These are phyloP conservation scores for Lactifluus subvellereus DNA, from an alignment of 768 basidiomycete species.

Conservation along the genomic window DNA sequence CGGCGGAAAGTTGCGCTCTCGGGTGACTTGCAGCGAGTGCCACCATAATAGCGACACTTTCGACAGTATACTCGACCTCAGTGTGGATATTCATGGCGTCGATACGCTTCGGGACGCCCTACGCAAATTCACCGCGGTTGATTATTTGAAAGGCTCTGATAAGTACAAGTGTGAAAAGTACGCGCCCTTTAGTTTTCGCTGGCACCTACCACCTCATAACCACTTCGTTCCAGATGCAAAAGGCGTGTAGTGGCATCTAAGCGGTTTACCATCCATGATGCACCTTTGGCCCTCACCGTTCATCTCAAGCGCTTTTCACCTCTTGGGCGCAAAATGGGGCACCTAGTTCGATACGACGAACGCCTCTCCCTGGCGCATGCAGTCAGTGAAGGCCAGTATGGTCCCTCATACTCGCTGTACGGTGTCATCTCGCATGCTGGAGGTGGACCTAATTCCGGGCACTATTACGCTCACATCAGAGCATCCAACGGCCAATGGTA, in stretches of 20 bases:
- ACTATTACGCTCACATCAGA: conserved; percentile 87
- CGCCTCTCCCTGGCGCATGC: conserved; percentile 61
- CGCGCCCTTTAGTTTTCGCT: conserved; percentile 30
- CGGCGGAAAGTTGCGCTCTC: conserved; percentile 85
- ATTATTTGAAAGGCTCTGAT: conserved; percentile 82
- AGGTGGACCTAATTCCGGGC: conserved; percentile 88
- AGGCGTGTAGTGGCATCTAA: conserved; percentile 87
- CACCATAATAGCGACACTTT: conserved; percentile 90
- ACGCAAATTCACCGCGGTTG: conserved; percentile 73
- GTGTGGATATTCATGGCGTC: conserved; percentile 74
- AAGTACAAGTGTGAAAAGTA: conserved; percentile 99
- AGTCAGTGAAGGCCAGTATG: conserved; percentile 79
- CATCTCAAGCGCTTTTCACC: conserved; percentile 96
- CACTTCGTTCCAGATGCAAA: conserved; percentile 63
- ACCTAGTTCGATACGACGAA: conserved; percentile 74
- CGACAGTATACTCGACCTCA: conserved; percentile 90
- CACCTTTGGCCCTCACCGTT: conserved; percentile 82
- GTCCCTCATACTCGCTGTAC: conserved; percentile 79
- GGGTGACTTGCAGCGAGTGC: conserved; percentile 82
- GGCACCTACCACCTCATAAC: background rate
- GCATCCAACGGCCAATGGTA: conserved; percentile 67
- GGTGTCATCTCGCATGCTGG: conserved; percentile 93
- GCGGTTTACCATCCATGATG: conserved; percentile 80
- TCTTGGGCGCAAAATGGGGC: conserved; percentile 78
- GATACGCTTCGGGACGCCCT: conserved; percentile 64